A percentile compares a stretch with the other conserved stretches of the same genome.
phyloP scores from a whole-genome alignment of 2,329 filamentous ascomycete species.

The Fusarium heterosporum region DNA sequence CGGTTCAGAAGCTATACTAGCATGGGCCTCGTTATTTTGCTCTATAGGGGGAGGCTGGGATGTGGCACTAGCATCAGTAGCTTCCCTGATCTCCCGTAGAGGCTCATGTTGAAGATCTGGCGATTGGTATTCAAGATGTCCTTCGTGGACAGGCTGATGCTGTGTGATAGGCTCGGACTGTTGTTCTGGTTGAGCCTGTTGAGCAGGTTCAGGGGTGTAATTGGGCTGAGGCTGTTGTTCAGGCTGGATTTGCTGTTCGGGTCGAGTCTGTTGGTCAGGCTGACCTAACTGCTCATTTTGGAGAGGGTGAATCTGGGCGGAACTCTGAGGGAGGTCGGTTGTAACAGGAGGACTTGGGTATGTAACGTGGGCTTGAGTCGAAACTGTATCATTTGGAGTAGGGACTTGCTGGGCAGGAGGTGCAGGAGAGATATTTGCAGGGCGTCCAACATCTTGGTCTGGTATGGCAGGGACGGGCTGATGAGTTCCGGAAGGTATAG shows the following conservation, averaged over 20 bases:
- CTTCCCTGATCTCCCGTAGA: slow-evolving; percentile 25
- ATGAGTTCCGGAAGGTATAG: slow-evolving; percentile 1
- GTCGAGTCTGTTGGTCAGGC: slow-evolving; percentile 4
- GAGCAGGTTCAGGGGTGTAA: not conserved
- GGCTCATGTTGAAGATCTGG: slow-evolving; percentile 17
- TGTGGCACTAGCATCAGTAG: slow-evolving; percentile 1
- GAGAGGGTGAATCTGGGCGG: slow-evolving; percentile 41
- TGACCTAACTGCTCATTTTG: slow-evolving; percentile 28
- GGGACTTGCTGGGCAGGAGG: slow-evolving; percentile 2
- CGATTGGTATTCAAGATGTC: slow-evolving; percentile 4
- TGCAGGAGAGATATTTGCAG: slow-evolving; percentile 2
- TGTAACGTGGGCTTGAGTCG: slow-evolving; percentile 14
- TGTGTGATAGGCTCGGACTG: not conserved
- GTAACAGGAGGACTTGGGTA: slow-evolving; percentile 41
- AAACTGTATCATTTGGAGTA: not conserved
- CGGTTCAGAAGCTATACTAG: slow-evolving; percentile 11
- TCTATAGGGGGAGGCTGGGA: slow-evolving; percentile 17
- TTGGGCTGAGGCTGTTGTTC: slow-evolving; percentile 15
- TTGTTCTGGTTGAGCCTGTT: not conserved
- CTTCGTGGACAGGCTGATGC: slow-evolving; percentile 2
- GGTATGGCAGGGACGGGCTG: slow-evolving; percentile 5
- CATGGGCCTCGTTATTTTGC: slow-evolving; percentile 15
- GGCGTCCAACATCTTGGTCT: slow-evolving; percentile 2
- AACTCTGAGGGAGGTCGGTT: slow-evolving; percentile 28
- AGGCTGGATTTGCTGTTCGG: slow-evolving; percentile 21